phyloP scores from a whole-genome alignment of 257 asterid genomes.

The Salvia miltiorrhiza region DNA sequence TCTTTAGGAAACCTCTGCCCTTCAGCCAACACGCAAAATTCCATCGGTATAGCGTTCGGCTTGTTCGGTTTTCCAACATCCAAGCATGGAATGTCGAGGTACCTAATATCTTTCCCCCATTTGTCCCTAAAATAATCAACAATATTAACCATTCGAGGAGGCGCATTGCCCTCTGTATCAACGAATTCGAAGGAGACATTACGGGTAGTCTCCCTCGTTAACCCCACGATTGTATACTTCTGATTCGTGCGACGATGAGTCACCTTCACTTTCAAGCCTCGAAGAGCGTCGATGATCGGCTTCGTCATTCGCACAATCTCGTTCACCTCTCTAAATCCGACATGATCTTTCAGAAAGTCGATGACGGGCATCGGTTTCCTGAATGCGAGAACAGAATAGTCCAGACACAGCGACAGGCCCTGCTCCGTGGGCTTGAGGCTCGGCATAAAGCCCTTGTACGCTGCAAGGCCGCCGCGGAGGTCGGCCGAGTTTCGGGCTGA shows the following conservation, averaged over 20 bases:
- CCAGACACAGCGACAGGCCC: conserved; percentile 56
- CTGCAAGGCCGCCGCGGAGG: conserved; percentile 47
- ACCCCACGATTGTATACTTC: conserved; percentile 39
- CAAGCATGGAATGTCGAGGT: conserved; percentile 49
- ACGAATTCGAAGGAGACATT: conserved; percentile 25
- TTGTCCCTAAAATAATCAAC: conserved; percentile 49
- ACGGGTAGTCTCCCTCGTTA: conserved; percentile 21
- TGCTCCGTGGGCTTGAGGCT: conserved; percentile 60
- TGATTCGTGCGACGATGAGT: conserved; percentile 58
- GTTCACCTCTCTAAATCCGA: conserved; percentile 19
- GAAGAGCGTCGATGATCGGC: conserved; percentile 26
- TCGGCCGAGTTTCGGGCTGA: conserved; percentile 22
- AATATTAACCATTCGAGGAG: conserved; percentile 18
- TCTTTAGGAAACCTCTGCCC: conserved; percentile 69
- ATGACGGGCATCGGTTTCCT: conserved; percentile 47
- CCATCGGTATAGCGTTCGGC: conserved; percentile 52
- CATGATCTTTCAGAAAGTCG: conserved; percentile 38
- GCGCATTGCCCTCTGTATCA: conserved; percentile 35
- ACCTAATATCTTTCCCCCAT: conserved; percentile 37
- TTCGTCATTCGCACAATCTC: conserved; percentile 13
- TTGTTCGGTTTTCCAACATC: conserved; percentile 42
- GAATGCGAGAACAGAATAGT: conserved; percentile 50
- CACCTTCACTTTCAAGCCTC: conserved; percentile 61
- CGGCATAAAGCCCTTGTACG: conserved; percentile 51
- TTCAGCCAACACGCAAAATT: conserved; percentile 59